Evolutionary conservation across 1,139 yeast species (phyloP).

Genomic region (Candida sanyaensis): DNA sequence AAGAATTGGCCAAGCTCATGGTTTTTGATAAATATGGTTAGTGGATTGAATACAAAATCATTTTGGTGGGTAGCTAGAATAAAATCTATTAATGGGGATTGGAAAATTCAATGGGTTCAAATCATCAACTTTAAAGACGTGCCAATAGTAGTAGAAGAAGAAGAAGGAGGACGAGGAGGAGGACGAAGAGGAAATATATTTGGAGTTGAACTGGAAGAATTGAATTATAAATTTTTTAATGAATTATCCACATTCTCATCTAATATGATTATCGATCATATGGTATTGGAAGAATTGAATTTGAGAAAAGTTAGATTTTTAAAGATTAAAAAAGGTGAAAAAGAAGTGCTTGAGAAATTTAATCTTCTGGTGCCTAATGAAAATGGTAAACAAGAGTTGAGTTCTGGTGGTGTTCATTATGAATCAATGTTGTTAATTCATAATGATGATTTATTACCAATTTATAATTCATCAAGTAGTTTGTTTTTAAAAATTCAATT

Average conservation of each 20-base stretch:
- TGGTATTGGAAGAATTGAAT: slow-evolving; percentile 62
- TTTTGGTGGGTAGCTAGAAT: slow-evolving; percentile 69
- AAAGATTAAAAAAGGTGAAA: slow-evolving; percentile 18
- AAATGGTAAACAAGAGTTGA: slow-evolving; percentile 3
- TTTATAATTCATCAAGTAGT: slow-evolving; percentile 35
- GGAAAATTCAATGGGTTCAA: slow-evolving; percentile 59
- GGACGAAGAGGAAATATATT: slow-evolving; percentile 9
- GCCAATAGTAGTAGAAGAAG: neutral
- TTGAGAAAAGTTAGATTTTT: slow-evolving; percentile 39
- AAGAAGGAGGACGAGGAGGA: too few species aligned
- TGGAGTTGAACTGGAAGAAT: slow-evolving; percentile 16
- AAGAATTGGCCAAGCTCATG: slow-evolving; percentile 75
- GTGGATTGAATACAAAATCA: slow-evolving; percentile 48
- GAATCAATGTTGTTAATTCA: slow-evolving; percentile 35
- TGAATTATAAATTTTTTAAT: slow-evolving; percentile 52
- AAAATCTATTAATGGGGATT: slow-evolving; percentile 59
- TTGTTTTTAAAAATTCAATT: slow-evolving; percentile 36
- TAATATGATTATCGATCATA: slow-evolving; percentile 61
- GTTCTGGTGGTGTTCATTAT: slow-evolving; percentile 14
- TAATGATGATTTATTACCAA: slow-evolving; percentile 37
- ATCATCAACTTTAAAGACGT: slow-evolving; percentile 19
- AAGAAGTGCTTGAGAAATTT: slow-evolving; percentile 14
- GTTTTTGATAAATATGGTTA: slow-evolving; percentile 55
- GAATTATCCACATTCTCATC: slow-evolving; percentile 54
- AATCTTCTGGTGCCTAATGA: slow-evolving; percentile 11